Base-by-base conservation (phyloP, 23 red algal species). In the Gracilaria caudata region DNA sequence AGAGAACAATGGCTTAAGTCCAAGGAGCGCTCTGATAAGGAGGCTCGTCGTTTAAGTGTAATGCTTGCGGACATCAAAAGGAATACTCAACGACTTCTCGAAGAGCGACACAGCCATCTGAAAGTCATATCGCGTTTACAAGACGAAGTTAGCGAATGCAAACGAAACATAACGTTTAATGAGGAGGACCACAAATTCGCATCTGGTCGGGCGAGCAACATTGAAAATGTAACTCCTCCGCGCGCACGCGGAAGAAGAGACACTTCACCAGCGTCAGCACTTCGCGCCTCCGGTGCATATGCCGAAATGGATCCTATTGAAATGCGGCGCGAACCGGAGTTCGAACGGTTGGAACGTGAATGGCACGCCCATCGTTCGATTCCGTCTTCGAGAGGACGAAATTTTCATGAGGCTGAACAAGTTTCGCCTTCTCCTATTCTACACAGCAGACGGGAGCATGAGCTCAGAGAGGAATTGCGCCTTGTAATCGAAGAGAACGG, bases 61-160 rank as follows among this genome's bases (percentile, higher is more conserved):
- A 83, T 83, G 79, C 43, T 83, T 26, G 56, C 63, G 53, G 79
- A 83, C 68, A 83, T 83, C 63, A 63, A 66, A 64, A 63, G 56
- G 29, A 83, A 83, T 47, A 83, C 79, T 30, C 79, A 83, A 19
- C 79, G 79, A 13, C 63, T 83, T 16, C 34, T 83, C 7, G 56
- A 63, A 47, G 79, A 83, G 59, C 56, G 79, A 33, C 57, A 83
- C 40, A 63, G 57, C 19, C 79, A 83, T 35, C 63, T 83, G 10
- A 83, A 66, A 19, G 54, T 68, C 34, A 83, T 83, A 49, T 53
- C 79, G 33, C 57, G 39, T 21, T 65, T 83, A 24, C 79, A 83
- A 39, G 79, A 83, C 40, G 79, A 83, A 47, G 79, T 83, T 59
- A 75, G 70, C 70, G 70, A 75, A 26, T 75, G 43, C 70, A 75